Percentiles rank a stretch among this genome's conserved stretches.
Evolutionary conservation across 495 filamentous ascomycete genomes (phyloP).

Genomic region (Jackrogersella multiformis): DNA sequence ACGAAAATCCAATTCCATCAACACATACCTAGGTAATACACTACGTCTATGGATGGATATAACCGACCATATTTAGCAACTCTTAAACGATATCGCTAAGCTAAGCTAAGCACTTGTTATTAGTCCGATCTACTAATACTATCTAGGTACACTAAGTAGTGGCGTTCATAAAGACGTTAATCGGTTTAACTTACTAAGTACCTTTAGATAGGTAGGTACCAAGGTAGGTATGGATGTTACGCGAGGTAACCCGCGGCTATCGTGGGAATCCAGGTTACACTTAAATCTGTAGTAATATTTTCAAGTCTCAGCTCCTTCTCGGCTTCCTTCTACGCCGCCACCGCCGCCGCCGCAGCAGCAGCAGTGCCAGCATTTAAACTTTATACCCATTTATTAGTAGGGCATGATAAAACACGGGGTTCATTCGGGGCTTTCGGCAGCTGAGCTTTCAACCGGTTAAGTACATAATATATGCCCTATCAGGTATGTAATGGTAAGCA

Average conservation of each 20-base stretch:
- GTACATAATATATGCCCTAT: constrained; percentile 17
- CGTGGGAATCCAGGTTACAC: constrained; percentile 35
- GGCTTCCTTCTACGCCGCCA: constrained; percentile 30
- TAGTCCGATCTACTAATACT: background rate
- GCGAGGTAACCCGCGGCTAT: constrained; percentile 31
- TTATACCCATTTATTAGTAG: too few relatives aligned
- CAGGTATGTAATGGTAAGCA: background rate
- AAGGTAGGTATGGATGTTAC: background rate
- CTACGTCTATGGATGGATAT: too few relatives aligned
- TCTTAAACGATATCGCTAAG: background rate
- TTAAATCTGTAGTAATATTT: constrained; percentile 21
- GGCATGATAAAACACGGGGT: background rate
- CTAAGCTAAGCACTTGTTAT: background rate
- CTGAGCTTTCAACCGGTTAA: background rate
- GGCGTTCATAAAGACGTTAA: background rate
- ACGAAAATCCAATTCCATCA: background rate
- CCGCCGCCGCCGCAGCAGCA: too few relatives aligned
- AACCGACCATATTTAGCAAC: background rate
- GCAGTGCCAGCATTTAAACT: background rate
- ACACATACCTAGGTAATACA: background rate
- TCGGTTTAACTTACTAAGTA: too few relatives aligned
- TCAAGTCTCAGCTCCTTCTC: constrained; percentile 25
- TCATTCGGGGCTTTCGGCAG: constrained; percentile 21
- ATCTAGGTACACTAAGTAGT: background rate
- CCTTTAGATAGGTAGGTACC: too few relatives aligned